phyloP scores from a whole-genome alignment of 2,329 filamentous ascomycete species.

The Stachybotrys chlorohalonatus region DNA sequence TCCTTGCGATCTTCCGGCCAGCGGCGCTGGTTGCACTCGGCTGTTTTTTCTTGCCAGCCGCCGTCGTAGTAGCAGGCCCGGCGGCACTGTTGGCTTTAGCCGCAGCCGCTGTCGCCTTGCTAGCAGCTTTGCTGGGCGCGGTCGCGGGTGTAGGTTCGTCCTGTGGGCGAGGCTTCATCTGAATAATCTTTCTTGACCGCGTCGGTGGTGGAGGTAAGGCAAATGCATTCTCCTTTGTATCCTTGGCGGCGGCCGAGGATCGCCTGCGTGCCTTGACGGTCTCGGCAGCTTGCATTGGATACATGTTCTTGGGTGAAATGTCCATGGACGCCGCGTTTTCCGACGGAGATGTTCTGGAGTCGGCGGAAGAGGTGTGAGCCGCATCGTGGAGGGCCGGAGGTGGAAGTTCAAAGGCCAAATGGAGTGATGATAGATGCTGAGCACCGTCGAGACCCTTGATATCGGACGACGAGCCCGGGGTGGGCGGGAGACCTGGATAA shows the following conservation, averaged over 20 bases:
- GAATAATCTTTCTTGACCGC: slow-evolving; percentile 89
- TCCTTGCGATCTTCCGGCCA: slow-evolving; percentile 88
- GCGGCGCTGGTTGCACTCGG: slow-evolving; percentile 69
- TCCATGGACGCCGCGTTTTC: slow-evolving; percentile 5
- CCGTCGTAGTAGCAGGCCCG: slow-evolving; percentile 9
- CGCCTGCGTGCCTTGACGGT: slow-evolving; percentile 45
- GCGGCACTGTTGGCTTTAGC: slow-evolving; percentile 9
- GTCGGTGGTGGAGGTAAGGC: slow-evolving; percentile 86
- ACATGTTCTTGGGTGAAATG: slow-evolving; percentile 19
- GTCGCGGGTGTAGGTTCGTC: slow-evolving; percentile 20
- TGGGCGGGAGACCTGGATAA: slow-evolving; percentile 46
- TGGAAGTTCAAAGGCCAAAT: slow-evolving; percentile 65
- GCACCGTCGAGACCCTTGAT: slow-evolving; percentile 63
- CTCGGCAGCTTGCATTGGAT: slow-evolving; percentile 40
- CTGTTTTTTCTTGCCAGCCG: slow-evolving; percentile 64
- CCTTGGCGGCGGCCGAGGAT: slow-evolving; percentile 31
- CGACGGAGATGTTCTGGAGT: slow-evolving; percentile 21
- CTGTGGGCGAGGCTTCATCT: slow-evolving; percentile 71
- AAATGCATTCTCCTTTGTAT: slow-evolving; percentile 54
- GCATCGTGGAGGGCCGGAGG: slow-evolving; percentile 59
- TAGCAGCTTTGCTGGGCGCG: slow-evolving; percentile 10
- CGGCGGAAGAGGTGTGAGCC: slow-evolving; percentile 27
- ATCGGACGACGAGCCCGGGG: slow-evolving; percentile 72
- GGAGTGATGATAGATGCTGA: slow-evolving; percentile 50
- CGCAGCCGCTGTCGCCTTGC: slow-evolving; percentile 10